phyloP scores from a whole-genome alignment of 768 basidiomycete genomes.

The Austroboletus eburneus region DNA sequence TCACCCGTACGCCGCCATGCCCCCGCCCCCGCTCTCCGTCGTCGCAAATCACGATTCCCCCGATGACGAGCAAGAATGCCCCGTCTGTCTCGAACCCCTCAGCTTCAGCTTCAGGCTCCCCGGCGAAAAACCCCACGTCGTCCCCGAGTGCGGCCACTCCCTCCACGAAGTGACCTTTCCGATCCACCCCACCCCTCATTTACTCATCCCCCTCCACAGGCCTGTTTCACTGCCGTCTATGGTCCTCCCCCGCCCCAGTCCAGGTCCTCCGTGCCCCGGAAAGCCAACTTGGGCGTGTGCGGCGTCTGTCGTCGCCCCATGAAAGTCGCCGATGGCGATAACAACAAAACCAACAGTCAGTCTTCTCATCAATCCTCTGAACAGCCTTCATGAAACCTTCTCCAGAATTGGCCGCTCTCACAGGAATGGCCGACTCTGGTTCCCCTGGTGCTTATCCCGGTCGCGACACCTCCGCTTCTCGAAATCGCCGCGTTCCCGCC shows the following conservation, averaged over 20 bases:
- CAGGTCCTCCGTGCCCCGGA: conserved; percentile 52
- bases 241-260: conserved; percentile 71
- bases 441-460: conserved; percentile 61
- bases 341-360: conserved; percentile 83
- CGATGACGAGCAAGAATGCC: conserved; percentile 88
- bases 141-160: conserved; percentile 96
- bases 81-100: conserved; percentile 94
- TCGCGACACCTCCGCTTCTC: conserved; percentile 46
- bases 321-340: conserved; percentile 89
- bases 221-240: conserved; percentile 96
- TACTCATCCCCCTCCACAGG: conserved; percentile 42
- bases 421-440: conserved; percentile 75
- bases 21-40: conserved; percentile 64
- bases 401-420: conserved; percentile 88
- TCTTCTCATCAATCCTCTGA: conserved; percentile 5
- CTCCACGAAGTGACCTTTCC: conserved; percentile 73
- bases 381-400: conserved; percentile 6
- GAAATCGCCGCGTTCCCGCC: conserved; percentile 28
- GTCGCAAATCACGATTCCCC: conserved; percentile 58
- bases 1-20: conserved; percentile 60
- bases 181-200: background rate
- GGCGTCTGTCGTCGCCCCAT: conserved; percentile 96
- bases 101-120: conserved; percentile 89
- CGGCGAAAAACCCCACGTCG: conserved; percentile 96
- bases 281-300: conserved; percentile 88